A percentile compares a stretch with the other conserved stretches of the same genome.
phyloP scores from a whole-genome alignment of 768 basidiomycete genomes.

The Harrya chromipes region DNA sequence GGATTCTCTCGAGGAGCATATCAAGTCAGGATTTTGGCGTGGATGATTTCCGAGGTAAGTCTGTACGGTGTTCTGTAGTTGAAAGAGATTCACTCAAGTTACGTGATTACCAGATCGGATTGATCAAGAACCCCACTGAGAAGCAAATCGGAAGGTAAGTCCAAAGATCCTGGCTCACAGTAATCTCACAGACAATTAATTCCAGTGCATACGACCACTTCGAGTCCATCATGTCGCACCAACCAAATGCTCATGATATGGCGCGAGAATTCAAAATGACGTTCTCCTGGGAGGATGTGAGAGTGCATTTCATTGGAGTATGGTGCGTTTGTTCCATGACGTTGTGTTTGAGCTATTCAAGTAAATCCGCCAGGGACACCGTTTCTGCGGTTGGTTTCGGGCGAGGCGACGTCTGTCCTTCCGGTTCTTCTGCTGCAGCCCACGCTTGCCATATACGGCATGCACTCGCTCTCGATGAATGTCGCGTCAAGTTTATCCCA shows the following conservation, averaged over 20 bases:
- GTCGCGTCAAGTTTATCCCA: conserved; percentile 53
- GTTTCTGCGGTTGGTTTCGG: conserved; percentile 60
- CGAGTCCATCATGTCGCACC: conserved; percentile 11
- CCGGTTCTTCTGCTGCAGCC: conserved; percentile 53
- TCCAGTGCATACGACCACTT: conserved; percentile 19
- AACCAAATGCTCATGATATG: conserved; percentile 15
- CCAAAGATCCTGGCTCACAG: background rate
- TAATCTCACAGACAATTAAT: background rate
- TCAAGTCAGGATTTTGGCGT: conserved; percentile 37
- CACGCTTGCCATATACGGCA: conserved; percentile 59
- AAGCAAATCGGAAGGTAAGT: conserved; percentile 26
- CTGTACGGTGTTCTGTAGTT: background rate
- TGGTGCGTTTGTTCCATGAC: conserved; percentile 34
- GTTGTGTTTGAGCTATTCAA: background rate
- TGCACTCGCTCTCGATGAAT: conserved; percentile 60
- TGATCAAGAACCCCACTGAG: conserved; percentile 25
- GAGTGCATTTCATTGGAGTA: conserved; percentile 49
- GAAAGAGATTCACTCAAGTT: background rate
- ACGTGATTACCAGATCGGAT: conserved; percentile 25
- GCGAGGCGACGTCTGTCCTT: conserved; percentile 41
- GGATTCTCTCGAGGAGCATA: conserved; percentile 43
- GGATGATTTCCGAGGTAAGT: conserved; percentile 35
- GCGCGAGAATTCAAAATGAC: conserved; percentile 38
- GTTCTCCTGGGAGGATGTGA: conserved; percentile 41
- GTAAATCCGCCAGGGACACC: conserved; percentile 47